Evolutionary conservation across 495 filamentous ascomycete species (phyloP).

Genomic region (Talaromyces adpressus): DNA sequence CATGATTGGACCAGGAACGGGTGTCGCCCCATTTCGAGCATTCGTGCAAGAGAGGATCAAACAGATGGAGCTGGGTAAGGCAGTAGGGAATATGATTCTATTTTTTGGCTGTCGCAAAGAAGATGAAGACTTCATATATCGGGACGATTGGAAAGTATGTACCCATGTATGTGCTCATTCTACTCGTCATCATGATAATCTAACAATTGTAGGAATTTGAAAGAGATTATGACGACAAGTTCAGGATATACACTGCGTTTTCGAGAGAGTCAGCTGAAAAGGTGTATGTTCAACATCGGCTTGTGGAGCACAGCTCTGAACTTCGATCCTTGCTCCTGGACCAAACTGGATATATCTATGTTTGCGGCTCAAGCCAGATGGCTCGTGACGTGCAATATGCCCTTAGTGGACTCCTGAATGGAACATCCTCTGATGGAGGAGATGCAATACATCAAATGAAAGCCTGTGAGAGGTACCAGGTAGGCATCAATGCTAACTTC

Average conservation of each 20-base stretch:
- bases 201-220: no score
- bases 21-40: conserved; percentile 40
- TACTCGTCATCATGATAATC: no score
- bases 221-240: no score
- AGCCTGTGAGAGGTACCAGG: no score
- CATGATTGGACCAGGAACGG: conserved; percentile 42
- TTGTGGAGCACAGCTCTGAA: not conserved
- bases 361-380: not conserved
- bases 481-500: no score
- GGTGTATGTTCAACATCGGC: not conserved
- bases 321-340: not conserved
- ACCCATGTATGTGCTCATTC: not conserved
- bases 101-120: conserved; percentile 39
- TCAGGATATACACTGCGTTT: not conserved
- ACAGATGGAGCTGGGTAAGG: conserved; percentile 28
- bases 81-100: conserved; percentile 32
- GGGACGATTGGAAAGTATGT: conserved; percentile 17
- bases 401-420: no score
- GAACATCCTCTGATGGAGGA: no score
- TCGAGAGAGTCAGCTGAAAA: not conserved
- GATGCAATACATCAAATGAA: no score
- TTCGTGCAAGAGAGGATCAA: conserved; percentile 38
- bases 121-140: conserved; percentile 37
- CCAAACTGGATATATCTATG: not conserved
- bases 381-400: not conserved